Conservation (phyloP, 495 filamentous ascomycete genomes). For the Chaetomium cochliodes region DNA sequence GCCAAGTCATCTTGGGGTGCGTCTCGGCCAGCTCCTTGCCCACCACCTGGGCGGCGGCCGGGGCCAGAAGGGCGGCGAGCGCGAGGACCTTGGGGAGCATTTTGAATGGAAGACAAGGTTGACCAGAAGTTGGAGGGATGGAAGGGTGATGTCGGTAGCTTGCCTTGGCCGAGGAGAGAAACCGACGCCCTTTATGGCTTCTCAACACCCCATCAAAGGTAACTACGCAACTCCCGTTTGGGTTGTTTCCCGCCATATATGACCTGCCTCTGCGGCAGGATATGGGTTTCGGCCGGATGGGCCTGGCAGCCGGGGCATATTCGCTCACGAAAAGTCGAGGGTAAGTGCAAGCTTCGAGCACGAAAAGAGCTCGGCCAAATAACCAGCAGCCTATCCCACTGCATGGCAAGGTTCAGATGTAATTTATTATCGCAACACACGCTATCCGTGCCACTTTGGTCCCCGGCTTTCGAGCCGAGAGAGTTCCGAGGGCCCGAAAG, state of each 20-base stretch:
- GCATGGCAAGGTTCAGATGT: neutral
- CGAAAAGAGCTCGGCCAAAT: neutral
- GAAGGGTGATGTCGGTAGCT: neutral
- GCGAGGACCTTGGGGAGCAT: slow-evolving; percentile 38
- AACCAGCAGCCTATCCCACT: neutral
- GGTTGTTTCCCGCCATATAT: neutral
- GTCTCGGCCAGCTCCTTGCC: slow-evolving; percentile 55
- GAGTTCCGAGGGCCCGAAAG: neutral
- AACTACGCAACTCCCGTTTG: neutral
- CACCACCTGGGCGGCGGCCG: slow-evolving; percentile 54
- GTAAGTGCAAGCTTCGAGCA: neutral
- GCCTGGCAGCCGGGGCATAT: slow-evolving; percentile 1
- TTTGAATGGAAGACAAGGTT: neutral
- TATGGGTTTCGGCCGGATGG: slow-evolving; percentile 1
- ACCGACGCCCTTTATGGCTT: neutral
- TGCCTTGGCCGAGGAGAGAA: neutral
- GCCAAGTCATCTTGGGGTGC: slow-evolving; percentile 58
- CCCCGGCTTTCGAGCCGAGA: neutral
- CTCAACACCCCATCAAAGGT: neutral
- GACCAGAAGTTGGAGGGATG: slow-evolving; percentile 2
- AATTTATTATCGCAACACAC: neutral
- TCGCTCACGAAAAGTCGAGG: neutral
- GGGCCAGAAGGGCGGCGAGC: slow-evolving; percentile 44
- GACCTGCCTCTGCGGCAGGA: neutral
- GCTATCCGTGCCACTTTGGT: neutral